Base-by-base conservation (phyloP, 2,329 filamentous ascomycete genomes). In the Chaetomiaceae sp. region DNA sequence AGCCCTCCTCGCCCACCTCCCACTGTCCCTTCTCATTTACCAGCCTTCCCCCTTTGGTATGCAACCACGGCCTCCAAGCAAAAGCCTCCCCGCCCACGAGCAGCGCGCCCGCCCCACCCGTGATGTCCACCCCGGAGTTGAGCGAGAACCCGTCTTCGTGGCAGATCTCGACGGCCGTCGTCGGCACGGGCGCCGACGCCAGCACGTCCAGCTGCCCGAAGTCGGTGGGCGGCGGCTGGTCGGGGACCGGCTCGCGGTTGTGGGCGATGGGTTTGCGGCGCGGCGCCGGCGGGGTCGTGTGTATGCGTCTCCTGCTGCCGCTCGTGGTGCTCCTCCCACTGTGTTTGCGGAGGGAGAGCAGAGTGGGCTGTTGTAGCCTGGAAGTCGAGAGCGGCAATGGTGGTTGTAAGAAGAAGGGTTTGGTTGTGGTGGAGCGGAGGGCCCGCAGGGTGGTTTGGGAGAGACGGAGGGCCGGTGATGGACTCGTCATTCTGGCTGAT, bases 31-130 rank as follows among this genome's bases (percentile, higher is more conserved):
- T 90, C 42, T 69, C 71, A 69, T 96, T 95, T 51, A 86, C 66
- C 63, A 95, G 71, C 62, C 65, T 71, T 69, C 66, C 71, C 46
- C 64, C 66, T 47, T 49, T 60, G n/a, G n/a, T n/a, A n/a, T n/a
- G n/a, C n/a, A n/a, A n/a, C 54, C 92, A 96, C 4, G 94, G 94
- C 66, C 81, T 75, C 94, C 94, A 99, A 46, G 77, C 73, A 68
- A 96, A 97, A 1, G 86, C 90, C 70, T 97, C 90, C 5, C 92
- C 92, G 36, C 84, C 86, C 1, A 96, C 79, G 5, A 99, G 77
- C 57, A 99, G 67, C 23, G 90, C 80, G 0, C 90, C 92, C 47
- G 82, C 78, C 0, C 86, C 85, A 41, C 81, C 82, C 1, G 74
- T 72, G 27, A 95, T 82, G 48, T 81, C 84, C 32, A 87, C 73